phyloP scores from a whole-genome alignment of 139 green algal genomes.

The Coccomyxa sp. region DNA sequence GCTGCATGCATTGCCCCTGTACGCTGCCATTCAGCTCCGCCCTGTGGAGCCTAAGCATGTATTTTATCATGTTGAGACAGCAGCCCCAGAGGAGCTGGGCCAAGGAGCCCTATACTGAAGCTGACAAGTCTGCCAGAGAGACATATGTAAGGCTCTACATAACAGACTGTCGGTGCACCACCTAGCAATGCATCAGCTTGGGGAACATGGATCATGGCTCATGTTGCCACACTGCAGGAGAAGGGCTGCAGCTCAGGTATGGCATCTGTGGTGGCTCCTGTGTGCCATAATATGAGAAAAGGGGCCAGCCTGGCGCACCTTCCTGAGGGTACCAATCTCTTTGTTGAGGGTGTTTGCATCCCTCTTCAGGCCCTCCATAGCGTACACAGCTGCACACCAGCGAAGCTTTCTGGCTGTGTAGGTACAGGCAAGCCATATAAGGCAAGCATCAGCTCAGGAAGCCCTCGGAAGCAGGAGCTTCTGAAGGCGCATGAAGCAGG shows the following conservation, averaged over 20 bases:
- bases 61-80: too few relatives aligned
- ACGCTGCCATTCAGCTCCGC: too few relatives aligned
- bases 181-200: background rate
- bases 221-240: too few relatives aligned
- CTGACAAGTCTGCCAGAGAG: background rate
- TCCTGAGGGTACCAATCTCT: constrained; percentile 73
- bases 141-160: background rate
- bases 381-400: constrained; percentile 56
- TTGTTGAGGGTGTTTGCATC: constrained; percentile 94
- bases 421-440: background rate
- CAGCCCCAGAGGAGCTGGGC: too few relatives aligned
- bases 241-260: too few relatives aligned
- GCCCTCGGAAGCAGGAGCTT: background rate
- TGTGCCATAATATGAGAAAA: too few relatives aligned
- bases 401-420: background rate
- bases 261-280: too few relatives aligned
- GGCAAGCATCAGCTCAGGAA: background rate
- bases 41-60: too few relatives aligned
- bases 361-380: constrained; percentile 80
- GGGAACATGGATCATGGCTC: background rate
- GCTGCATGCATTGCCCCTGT: too few relatives aligned
- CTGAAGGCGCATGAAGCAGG: too few relatives aligned
- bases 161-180: background rate
- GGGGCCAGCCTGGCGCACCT: too few relatives aligned
- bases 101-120: too few relatives aligned